These are phyloP conservation scores for Agarophyton chilense DNA, from an alignment of 23 red algal genomes.

Conservation along the genomic window DNA sequence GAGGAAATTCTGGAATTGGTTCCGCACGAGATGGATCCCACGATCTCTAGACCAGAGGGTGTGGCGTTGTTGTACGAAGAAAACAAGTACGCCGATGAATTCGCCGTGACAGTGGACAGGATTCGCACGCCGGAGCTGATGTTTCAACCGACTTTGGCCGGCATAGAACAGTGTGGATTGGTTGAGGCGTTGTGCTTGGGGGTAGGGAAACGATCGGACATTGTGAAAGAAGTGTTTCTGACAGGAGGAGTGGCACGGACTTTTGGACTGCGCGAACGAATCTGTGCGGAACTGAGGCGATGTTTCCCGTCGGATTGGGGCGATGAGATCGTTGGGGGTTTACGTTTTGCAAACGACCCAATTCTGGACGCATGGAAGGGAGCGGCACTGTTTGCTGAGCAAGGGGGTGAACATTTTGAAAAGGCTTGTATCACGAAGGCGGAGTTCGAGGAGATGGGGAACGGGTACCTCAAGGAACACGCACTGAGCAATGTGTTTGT, in stretches of 20 bases:
- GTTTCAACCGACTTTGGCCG: constrained; percentile 75
- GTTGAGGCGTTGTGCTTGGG: constrained; percentile 58
- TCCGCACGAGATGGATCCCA: constrained; percentile 61
- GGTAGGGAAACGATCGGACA: background rate
- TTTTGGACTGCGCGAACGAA: constrained; percentile 41
- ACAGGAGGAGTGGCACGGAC: constrained; percentile 65
- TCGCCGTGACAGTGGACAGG: constrained; percentile 69
- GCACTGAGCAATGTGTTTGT: constrained; percentile 56
- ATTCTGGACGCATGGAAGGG: constrained; percentile 80
- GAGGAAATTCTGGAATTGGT: constrained; percentile 73
- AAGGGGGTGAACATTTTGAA: constrained; percentile 46
- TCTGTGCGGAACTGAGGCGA: constrained; percentile 49
- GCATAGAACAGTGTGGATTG: constrained; percentile 80
- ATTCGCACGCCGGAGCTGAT: constrained; percentile 64
- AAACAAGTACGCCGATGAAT: constrained; percentile 35
- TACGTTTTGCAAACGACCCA: constrained; percentile 57
- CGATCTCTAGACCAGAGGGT: constrained; percentile 48
- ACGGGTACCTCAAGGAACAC: constrained; percentile 83
- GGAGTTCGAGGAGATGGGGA: constrained; percentile 82
- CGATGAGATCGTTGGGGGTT: constrained; percentile 35
- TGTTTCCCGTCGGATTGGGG: constrained; percentile 68
- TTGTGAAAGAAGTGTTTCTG: constrained; percentile 79
- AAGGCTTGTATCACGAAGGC: constrained; percentile 55
- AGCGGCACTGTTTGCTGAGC: constrained; percentile 63
- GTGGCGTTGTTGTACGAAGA: constrained; percentile 64